Percentiles rank a stretch among this genome's conserved stretches.
Evolutionary conservation across 805 yeast genomes (phyloP).

Genomic region (Wickerhamiella domercqiae): DNA sequence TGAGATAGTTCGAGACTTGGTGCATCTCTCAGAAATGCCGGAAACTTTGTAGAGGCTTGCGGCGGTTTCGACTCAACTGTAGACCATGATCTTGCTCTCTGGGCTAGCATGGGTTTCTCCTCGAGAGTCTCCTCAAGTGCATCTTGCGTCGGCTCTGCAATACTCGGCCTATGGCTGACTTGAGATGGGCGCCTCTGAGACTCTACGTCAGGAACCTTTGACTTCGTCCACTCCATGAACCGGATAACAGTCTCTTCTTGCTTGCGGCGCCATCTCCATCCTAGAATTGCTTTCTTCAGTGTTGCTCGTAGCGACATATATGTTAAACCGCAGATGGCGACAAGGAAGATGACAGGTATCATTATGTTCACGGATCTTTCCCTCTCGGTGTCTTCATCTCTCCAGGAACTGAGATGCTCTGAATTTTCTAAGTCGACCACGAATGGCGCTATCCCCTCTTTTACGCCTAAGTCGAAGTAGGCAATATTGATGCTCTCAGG

Average conservation of each 20-base stretch:
- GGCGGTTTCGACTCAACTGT: neutral
- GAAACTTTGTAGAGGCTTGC: conserved; percentile 4
- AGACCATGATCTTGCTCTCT: neutral
- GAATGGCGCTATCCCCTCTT: conserved; percentile 2
- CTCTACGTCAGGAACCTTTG: neutral
- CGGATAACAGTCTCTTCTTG: neutral
- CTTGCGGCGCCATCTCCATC: neutral
- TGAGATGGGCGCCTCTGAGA: neutral
- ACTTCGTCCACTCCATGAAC: neutral
- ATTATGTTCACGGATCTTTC: too few species aligned
- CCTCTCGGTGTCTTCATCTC: too few species aligned
- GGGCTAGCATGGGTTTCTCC: neutral
- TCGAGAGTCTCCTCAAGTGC: too few species aligned
- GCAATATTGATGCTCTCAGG: conserved; percentile 32
- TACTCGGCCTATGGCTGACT: neutral
- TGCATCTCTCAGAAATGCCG: conserved; percentile 10
- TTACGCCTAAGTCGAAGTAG: conserved; percentile 19
- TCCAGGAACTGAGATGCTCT: conserved; percentile 1
- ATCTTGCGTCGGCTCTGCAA: neutral
- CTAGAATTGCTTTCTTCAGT: neutral
- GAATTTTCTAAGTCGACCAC: conserved; percentile 15
- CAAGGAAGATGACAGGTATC: neutral
- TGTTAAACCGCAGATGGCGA: neutral
- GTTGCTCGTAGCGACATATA: neutral
- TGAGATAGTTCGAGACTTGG: conserved; percentile 20